Evolutionary conservation across 2,329 filamentous ascomycete genomes (phyloP).

Genomic region (Aspergillus quadricinctus): DNA sequence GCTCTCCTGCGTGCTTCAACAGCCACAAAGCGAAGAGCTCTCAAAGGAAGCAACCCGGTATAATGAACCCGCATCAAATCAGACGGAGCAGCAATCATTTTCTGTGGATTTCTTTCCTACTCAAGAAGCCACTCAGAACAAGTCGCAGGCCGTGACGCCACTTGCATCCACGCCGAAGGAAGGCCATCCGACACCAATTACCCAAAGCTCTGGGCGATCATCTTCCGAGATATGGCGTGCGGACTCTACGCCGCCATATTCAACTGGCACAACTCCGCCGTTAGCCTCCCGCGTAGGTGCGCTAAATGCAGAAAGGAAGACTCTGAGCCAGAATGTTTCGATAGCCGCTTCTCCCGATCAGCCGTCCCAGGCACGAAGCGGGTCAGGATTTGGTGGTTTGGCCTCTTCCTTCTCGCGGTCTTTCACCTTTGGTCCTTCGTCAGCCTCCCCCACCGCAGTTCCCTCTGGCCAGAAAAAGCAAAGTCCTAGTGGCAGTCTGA

Average conservation of each 20-base stretch:
- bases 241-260: constrained; percentile 49
- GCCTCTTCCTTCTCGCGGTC: constrained; percentile 44
- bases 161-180: constrained; percentile 32
- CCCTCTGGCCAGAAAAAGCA: constrained; percentile 31
- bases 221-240: constrained; percentile 49
- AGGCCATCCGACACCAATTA: constrained; percentile 22
- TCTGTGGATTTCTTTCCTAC: constrained; percentile 47
- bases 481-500: constrained; percentile 35
- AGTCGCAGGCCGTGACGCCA: constrained; percentile 37
- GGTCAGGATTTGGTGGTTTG: constrained; percentile 39
- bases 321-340: constrained; percentile 38
- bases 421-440: constrained; percentile 42
- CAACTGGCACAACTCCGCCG: constrained; percentile 51
- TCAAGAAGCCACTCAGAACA: constrained; percentile 37
- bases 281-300: constrained; percentile 38
- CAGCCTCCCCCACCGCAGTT: constrained; percentile 38
- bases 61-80: constrained; percentile 26
- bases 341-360: constrained; percentile 42
- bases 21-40: constrained; percentile 42
- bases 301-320: constrained; percentile 38
- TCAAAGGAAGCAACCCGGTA: constrained; percentile 15
- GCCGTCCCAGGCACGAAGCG: constrained; percentile 33
- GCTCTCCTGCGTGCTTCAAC: constrained; percentile 56
- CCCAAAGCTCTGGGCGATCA: constrained; percentile 48
- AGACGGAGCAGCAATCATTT: constrained; percentile 42